A percentile compares a stretch with the other conserved stretches of the same genome.
Evolutionary conservation across 169 alveolate species (phyloP).

Genomic region (Plasmodium berghei): DNA sequence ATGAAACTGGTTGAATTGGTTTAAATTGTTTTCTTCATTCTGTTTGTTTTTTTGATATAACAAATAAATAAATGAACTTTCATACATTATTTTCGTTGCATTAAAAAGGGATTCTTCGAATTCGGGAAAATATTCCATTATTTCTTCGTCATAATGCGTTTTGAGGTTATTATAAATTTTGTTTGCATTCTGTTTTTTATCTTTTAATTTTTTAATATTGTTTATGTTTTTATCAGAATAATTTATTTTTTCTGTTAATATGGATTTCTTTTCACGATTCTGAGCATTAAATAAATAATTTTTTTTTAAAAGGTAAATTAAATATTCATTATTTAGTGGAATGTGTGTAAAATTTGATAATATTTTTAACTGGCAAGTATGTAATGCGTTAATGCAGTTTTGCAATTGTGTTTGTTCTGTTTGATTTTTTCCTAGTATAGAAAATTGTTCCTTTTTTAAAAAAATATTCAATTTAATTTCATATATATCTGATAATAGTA

Average conservation of each 20-base stretch:
- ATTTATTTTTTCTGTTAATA: not conserved
- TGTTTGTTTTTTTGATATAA: constrained; percentile 34
- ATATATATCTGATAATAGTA: constrained; percentile 26
- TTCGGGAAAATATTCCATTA: constrained; percentile 14
- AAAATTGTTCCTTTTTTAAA: not conserved
- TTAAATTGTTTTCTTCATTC: not conserved
- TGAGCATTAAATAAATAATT: constrained; percentile 4
- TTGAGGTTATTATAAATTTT: not conserved
- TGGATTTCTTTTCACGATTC: not conserved
- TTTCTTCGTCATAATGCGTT: constrained; percentile 7
- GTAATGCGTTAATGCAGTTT: not conserved
- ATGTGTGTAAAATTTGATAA: not conserved
- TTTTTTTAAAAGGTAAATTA: constrained; percentile 30
- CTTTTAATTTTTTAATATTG: constrained; percentile 7
- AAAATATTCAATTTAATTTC: constrained; percentile 6
- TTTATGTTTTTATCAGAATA: not conserved
- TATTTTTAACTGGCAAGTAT: constrained; percentile 11
- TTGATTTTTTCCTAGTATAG: not conserved
- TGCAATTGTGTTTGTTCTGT: not conserved
- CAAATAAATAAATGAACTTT: constrained; percentile 35
- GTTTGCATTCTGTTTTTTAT: not conserved
- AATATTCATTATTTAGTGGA: constrained; percentile 19
- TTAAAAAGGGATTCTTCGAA: constrained; percentile 58
- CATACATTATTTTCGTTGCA: constrained; percentile 42
- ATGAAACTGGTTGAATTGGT: not conserved